Base-by-base conservation (phyloP, 306 rosid species). In the Chamaecrista fasciculata region DNA sequence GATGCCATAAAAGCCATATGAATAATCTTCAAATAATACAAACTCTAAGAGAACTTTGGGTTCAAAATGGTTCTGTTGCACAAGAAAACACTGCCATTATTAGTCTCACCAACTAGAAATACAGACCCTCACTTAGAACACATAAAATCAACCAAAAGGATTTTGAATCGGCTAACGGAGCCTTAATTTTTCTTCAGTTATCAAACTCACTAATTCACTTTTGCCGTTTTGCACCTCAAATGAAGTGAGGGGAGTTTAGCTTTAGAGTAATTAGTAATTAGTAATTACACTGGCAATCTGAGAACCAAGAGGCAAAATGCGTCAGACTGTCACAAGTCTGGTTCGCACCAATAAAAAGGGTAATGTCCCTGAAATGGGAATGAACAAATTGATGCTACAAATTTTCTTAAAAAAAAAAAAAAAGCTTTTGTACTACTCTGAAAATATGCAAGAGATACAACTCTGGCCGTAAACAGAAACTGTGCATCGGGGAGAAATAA, bases 1-100 rank as follows among this genome's bases (percentile, higher is more conserved):
- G 84, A 49, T 33, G 83, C 80, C n/a, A 81, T 31, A 81, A 80
- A 70, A 10, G 87, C 81, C 92, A 89, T 84, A 63, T 26, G 74
- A 63, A 66, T 61, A 53, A 77, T 74, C 73, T 39, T 43, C 44
- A 34, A 44, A 36, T 43, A 66, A 70, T 40, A 60, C 55, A 29
- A 12, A 14, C 36, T 44, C 71, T 71, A 16, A 8, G 9, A 47
- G 50, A 82, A 78, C 67, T 69, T 44, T 59, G 42, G 34, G 5
- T 49, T 67, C 3, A 58, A 52, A 25, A 66, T 19, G 14, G 63
- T 57, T 49, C 43, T 29, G 56, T 37, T 53, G 36, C 80, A 76
- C 3, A 31, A 60, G 56, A 72, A 69, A 42, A 34, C 6, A 31
- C 23, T 36, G 29, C 10, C 47, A 47, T 72, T 20, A 74, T 72